Evolutionary conservation across 2,329 filamentous ascomycete species (phyloP), one percentile per base, ranked within the genome.

Genomic region (Trichoderma polysporum): DNA sequence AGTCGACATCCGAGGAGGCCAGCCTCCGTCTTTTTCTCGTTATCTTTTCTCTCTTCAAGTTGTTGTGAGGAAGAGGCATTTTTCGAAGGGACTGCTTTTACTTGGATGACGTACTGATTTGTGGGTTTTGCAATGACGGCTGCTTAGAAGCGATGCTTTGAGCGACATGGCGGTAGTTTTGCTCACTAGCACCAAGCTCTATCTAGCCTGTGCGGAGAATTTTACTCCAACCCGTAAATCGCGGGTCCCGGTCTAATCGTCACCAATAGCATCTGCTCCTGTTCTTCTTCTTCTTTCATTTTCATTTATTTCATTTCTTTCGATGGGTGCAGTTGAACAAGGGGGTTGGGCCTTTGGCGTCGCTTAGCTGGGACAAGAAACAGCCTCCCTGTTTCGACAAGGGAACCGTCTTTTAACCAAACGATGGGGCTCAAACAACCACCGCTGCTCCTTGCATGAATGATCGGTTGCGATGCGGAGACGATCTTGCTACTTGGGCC

Each of bases 321-420:
- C n/a, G 4, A 39, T 15, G 31, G 29, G 39, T 19, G 25, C 12
- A 25, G 31, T 17, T n/a, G 22, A 39, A 22, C 29, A 57, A 39
- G 53, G 53, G 53, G 29, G n/a, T n/a, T n/a, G n/a, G n/a, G n/a
- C n/a, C n/a, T 15, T 25, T n/a, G 33, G 41, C 39, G n/a, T 49
- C 54, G 54, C 54, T 58, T 58, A 64, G 33, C 61, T 31, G 37
- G 61, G n/a, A 45, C 31, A 53, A 59, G 67, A 72, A 69, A 69
- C 71, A 41, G 39, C n/a, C 49, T 67, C 66, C 60, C 52, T 67
- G 74, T 76, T 76, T 76, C 71, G 71, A 76, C 69, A 69, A 70
- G 72, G 69, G 52, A 56, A 33, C 64, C 33, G 41, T 33, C 60
- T 72, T 73, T 73, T 75, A 76, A 76, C 72, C 68, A 76, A 77